Evolutionary conservation across 345 rosid species (phyloP).

Genomic region (Salix purpurea): DNA sequence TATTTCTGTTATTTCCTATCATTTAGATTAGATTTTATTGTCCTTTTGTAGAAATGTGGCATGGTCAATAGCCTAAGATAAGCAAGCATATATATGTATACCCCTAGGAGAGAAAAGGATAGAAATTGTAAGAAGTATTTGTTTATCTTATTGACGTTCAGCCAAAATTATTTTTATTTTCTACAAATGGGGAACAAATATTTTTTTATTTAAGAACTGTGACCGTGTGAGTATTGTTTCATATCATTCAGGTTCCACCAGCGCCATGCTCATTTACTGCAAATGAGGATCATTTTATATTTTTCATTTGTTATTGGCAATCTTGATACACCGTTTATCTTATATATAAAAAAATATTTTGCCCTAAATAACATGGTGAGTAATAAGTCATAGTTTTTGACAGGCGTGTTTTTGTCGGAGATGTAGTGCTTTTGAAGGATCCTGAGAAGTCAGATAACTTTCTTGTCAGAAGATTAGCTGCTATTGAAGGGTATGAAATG

Average conservation of each 20-base stretch:
- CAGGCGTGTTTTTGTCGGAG: slow-evolving; percentile 82
- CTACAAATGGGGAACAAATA: neutral
- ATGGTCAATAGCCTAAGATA: too few relatives aligned
- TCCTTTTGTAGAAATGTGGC: too few relatives aligned
- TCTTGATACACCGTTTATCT: neutral
- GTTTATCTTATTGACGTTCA: neutral
- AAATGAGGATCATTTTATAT: neutral
- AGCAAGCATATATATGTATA: too few relatives aligned
- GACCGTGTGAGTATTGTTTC: neutral
- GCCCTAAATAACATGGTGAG: neutral
- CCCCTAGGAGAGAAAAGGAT: neutral
- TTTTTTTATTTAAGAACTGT: neutral
- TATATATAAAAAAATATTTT: neutral
- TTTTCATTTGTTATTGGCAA: neutral
- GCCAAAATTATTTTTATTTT: neutral
- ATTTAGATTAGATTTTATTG: too few relatives aligned
- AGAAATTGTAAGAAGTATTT: neutral
- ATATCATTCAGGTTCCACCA: neutral
- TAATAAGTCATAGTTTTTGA: slow-evolving; percentile 9
- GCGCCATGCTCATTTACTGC: neutral
- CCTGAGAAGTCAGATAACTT: slow-evolving; percentile 50
- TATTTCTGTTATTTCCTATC: too few relatives aligned
- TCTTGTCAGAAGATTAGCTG: slow-evolving; percentile 86
- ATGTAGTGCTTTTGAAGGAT: slow-evolving; percentile 86
- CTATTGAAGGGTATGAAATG: slow-evolving; percentile 82